These are phyloP conservation scores for Lentinus brumalis DNA, from an alignment of 768 basidiomycete species.

Conservation along the genomic window DNA sequence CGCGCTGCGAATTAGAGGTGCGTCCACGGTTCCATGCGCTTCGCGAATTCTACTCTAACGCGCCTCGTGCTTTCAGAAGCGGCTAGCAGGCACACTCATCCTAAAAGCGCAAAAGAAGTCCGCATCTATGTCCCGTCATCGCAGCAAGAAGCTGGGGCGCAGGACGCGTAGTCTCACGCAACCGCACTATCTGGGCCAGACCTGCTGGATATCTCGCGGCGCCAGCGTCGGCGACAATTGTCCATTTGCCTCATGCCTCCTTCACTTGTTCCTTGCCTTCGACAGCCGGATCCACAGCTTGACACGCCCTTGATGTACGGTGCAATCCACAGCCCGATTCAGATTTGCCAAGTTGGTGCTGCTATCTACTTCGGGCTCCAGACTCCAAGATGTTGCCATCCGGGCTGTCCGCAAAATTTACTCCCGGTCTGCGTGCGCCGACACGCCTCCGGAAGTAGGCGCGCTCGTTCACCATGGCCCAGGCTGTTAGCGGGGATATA, in stretches of 20 bases:
- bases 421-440: background rate
- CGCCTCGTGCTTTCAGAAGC: background rate
- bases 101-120: no score
- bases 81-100: no score
- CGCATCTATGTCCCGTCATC: background rate
- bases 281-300: slow-evolving; percentile 12
- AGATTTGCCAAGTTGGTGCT: slow-evolving; percentile 15
- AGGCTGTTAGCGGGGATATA: slow-evolving; percentile 3
- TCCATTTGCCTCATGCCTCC: background rate
- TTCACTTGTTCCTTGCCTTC: background rate
- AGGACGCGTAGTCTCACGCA: background rate
- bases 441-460: no score
- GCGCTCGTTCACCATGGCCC: background rate
- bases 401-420: background rate
- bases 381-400: background rate
- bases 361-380: slow-evolving; percentile 4
- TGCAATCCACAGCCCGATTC: slow-evolving; percentile 1
- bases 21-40: background rate
- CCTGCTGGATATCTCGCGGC: background rate
- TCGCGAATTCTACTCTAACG: background rate
- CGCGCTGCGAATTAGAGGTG: background rate
- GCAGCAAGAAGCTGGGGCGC: background rate
- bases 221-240: background rate
- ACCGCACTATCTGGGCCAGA: background rate
- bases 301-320: slow-evolving; percentile 1